Evolutionary conservation across 805 yeast species (phyloP).

Genomic region (Hanseniaspora lindneri): DNA sequence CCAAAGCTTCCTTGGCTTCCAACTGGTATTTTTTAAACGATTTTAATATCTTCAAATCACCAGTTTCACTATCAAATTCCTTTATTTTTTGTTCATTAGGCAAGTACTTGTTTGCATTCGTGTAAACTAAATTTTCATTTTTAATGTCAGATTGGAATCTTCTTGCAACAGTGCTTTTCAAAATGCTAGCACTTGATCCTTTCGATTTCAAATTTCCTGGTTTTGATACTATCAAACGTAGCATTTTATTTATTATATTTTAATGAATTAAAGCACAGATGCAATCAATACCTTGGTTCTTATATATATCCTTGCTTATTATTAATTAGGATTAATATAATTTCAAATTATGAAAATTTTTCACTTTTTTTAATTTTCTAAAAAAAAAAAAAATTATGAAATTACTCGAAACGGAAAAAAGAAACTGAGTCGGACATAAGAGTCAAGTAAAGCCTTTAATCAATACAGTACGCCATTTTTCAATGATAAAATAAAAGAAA

Average conservation of each 20-base stretch:
- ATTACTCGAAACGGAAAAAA: neutral
- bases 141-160: neutral
- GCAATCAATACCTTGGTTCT: too few species aligned
- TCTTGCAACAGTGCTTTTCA: neutral
- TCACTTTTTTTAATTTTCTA: neutral
- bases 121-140: neutral
- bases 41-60: neutral
- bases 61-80: neutral
- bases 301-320: too few species aligned
- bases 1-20: conserved; percentile 1
- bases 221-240: neutral
- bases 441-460: neutral
- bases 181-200: neutral
- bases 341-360: neutral
- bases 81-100: neutral
- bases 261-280: too few species aligned
- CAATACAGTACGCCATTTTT: too few species aligned
- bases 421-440: neutral
- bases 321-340: too few species aligned
- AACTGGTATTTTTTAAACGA: conserved; percentile 1
- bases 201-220: neutral
- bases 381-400: neutral
- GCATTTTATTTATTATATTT: neutral
- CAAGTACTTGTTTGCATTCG: neutral
- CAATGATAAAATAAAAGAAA: too few species aligned